phyloP scores from a whole-genome alignment of 2,329 filamentous ascomycete genomes.

The Pestalotiopsis sp. region DNA sequence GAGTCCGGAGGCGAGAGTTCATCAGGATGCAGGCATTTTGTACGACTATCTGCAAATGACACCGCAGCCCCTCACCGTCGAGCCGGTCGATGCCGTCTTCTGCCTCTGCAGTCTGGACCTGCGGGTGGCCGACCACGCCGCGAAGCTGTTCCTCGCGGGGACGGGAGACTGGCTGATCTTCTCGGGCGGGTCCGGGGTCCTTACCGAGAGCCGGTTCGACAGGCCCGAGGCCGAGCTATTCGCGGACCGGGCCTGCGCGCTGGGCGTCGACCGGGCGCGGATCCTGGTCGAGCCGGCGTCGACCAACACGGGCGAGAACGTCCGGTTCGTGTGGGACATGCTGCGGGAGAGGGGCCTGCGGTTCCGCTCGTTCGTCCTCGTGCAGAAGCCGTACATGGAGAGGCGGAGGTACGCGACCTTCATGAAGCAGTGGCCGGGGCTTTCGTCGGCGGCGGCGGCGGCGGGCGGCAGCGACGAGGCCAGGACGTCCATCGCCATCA shows the following conservation, averaged over 20 bases:
- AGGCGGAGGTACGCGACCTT: conserved; percentile 48
- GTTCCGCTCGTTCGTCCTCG: conserved; percentile 39
- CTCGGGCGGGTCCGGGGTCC: conserved; percentile 43
- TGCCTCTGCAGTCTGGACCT: conserved; percentile 50
- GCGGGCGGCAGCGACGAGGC: no score
- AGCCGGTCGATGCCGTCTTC: conserved; percentile 44
- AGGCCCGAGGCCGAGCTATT: conserved; percentile 46
- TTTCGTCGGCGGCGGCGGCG: conserved; percentile 16
- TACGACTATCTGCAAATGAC: conserved; percentile 48
- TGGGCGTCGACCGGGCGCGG: conserved; percentile 40
- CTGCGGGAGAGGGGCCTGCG: conserved; percentile 29
- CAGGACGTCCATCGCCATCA: conserved; percentile 37
- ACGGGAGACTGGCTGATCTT: conserved; percentile 43
- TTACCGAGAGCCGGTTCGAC: conserved; percentile 41
- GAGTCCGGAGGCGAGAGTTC: neutral
- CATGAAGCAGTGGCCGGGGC: conserved; percentile 44
- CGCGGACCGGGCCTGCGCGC: conserved; percentile 38
- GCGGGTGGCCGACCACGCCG: conserved; percentile 44
- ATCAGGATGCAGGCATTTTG: conserved; percentile 37
- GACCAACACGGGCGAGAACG: conserved; percentile 50
- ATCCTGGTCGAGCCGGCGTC: conserved; percentile 43
- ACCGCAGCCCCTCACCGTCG: conserved; percentile 28
- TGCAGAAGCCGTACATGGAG: conserved; percentile 54
- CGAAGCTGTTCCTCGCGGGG: conserved; percentile 43
- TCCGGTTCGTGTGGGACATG: conserved; percentile 43